A percentile compares a stretch with the other conserved stretches of the same genome.
Conservation (phyloP, 345 rosid species). For the Fremontodendron californicum region DNA sequence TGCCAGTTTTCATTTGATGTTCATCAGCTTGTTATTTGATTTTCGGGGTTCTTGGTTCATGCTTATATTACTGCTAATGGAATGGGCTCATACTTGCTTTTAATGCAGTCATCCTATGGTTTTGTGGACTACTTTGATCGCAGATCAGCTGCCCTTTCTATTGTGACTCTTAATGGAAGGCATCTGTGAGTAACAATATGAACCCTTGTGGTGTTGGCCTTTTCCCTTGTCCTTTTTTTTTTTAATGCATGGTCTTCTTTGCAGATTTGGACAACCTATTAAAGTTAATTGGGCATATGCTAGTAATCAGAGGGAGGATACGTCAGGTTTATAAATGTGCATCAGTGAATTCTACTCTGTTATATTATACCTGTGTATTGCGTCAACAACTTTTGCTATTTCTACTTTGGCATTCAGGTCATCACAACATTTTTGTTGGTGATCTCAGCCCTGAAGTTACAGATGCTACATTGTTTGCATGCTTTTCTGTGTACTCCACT, state of each 20-base stretch:
- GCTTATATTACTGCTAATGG: neutral
- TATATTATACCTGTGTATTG: neutral
- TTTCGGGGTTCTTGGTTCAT: neutral
- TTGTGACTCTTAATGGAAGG: conserved; percentile 76
- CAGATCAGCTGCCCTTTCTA: conserved; percentile 79
- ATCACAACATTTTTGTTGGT: conserved; percentile 82
- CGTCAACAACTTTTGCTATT: neutral
- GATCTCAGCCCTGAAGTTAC: conserved; percentile 94
- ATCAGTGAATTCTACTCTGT: neutral
- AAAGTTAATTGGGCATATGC: conserved; percentile 5
- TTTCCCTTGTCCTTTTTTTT: conserved; percentile 2
- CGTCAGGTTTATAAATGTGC: conserved; percentile 55
- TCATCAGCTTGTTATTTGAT: neutral
- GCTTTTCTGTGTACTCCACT: conserved; percentile 61
- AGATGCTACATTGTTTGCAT: conserved; percentile 71
- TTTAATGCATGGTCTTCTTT: conserved; percentile 8
- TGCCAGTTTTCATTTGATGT: neutral
- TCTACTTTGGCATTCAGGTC: conserved; percentile 42
- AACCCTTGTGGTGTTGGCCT: neutral
- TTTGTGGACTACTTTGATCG: conserved; percentile 92
- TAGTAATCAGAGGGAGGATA: conserved; percentile 86
- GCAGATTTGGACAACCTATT: conserved; percentile 1
- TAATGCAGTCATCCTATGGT: conserved; percentile 81
- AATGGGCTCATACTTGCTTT: conserved; percentile 2
- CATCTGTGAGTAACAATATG: conserved; percentile 54